Conservation (phyloP, 1,139 yeast species). For the Geotrichum carabidarum region DNA sequence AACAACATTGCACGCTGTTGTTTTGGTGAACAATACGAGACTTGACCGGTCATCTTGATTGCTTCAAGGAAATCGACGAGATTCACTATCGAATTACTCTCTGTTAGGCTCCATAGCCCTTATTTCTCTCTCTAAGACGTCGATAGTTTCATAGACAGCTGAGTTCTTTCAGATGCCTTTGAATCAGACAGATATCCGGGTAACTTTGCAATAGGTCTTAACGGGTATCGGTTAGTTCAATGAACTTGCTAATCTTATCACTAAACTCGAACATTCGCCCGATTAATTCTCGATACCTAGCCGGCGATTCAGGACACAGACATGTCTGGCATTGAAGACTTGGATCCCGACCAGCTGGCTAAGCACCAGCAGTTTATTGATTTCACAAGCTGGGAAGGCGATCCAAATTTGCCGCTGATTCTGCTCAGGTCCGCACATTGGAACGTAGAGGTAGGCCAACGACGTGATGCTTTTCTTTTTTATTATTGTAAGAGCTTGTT, state of each 20-base stretch:
- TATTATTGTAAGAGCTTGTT: not conserved
- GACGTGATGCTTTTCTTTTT: not conserved
- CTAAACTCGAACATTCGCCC: not conserved
- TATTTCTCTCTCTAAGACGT: too few relatives aligned
- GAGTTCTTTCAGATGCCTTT: too few relatives aligned
- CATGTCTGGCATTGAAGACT: slow-evolving; percentile 16
- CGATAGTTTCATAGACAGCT: too few relatives aligned
- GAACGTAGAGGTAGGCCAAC: slow-evolving; percentile 28
- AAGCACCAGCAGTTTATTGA: slow-evolving; percentile 28
- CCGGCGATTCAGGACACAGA: not conserved
- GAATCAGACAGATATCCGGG: too few relatives aligned
- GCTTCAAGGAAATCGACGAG: too few relatives aligned
- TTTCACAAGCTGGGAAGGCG: slow-evolving; percentile 30
- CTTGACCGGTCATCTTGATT: too few relatives aligned
- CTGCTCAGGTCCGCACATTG: slow-evolving; percentile 29
- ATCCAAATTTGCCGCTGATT: slow-evolving; percentile 26
- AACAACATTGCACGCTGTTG: too few relatives aligned
- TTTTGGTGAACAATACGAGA: too few relatives aligned
- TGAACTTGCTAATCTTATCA: not conserved
- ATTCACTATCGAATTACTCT: too few relatives aligned
- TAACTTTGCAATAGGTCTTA: too few relatives aligned
- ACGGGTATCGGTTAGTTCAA: not conserved
- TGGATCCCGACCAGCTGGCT: slow-evolving; percentile 21
- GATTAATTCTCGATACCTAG: not conserved
- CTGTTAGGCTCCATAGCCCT: too few relatives aligned